Percentiles rank a stretch among this genome's conserved stretches.
Conservation (phyloP, 345 rosid genomes). For the Eucalyptus regnans region DNA sequence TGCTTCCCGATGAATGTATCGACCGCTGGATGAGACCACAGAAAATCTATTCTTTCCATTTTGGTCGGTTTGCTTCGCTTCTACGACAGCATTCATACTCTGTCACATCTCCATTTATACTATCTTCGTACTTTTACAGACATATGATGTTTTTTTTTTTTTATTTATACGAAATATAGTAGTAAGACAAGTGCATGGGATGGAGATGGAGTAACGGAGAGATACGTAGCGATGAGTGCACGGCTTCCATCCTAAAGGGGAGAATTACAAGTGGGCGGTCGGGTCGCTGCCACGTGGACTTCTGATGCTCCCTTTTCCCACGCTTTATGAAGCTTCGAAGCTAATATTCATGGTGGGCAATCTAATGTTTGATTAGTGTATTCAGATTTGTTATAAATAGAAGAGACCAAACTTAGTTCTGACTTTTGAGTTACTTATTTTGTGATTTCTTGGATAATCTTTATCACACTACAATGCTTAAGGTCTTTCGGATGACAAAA, state of each 20-base stretch:
- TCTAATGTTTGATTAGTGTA: neutral
- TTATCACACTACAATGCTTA: neutral
- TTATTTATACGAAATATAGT: neutral
- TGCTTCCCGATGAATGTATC: neutral
- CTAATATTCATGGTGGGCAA: neutral
- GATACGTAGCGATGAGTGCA: slow-evolving; percentile 78
- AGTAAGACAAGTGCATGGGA: neutral
- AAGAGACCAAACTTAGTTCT: neutral
- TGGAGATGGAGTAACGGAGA: slow-evolving; percentile 16
- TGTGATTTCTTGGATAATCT: neutral
- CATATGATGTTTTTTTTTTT: neutral
- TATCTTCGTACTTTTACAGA: neutral
- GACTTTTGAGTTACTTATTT: neutral
- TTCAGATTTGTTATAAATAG: neutral
- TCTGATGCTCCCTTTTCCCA: neutral
- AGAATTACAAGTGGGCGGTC: neutral
- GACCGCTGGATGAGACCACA: neutral
- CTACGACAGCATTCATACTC: slow-evolving; percentile 14
- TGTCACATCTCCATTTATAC: neutral
- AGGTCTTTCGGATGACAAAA: neutral
- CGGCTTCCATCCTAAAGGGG: slow-evolving; percentile 34
- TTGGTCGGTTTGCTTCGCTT: slow-evolving; percentile 28
- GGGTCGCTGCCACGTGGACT: neutral
- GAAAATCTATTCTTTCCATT: neutral
- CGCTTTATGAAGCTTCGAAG: neutral